Evolutionary conservation across 2,329 filamentous ascomycete genomes (phyloP).

Genomic region (Fusarium sp.): DNA sequence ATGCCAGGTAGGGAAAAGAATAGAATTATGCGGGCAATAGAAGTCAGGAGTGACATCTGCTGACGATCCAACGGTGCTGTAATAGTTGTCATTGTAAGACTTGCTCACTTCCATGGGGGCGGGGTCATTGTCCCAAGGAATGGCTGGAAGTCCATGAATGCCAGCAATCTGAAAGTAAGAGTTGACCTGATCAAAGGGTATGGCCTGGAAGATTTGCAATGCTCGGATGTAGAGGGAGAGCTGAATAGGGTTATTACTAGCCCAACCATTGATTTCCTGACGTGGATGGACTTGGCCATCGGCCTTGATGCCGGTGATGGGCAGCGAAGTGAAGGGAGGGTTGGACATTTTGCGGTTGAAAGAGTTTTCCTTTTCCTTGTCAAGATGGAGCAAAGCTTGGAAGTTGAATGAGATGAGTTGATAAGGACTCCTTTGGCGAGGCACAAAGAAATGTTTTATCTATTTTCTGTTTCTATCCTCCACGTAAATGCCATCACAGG

Average conservation of each 20-base stretch:
- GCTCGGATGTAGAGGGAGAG: background rate
- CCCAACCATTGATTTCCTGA: background rate
- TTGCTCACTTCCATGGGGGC: background rate
- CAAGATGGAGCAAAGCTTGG: too few species aligned
- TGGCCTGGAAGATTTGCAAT: background rate
- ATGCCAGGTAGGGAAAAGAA: conserved; percentile 22
- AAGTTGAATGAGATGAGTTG: background rate
- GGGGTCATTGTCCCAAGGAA: background rate
- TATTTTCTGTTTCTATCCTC: background rate
- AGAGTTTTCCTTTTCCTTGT: background rate
- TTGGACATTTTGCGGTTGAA: background rate
- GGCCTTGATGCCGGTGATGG: background rate
- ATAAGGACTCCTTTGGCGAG: background rate
- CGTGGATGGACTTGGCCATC: background rate
- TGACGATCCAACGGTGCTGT: background rate
- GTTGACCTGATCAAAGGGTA: background rate
- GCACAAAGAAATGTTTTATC: background rate
- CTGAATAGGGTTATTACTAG: background rate
- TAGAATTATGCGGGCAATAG: conserved; percentile 17
- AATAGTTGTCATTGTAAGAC: background rate
- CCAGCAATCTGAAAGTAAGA: background rate
- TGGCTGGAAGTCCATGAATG: background rate
- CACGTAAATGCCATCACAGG: background rate
- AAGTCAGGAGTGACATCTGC: background rate
- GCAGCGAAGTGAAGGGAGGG: background rate